Percentiles rank a stretch among this genome's conserved stretches.
phyloP scores from a whole-genome alignment of 1,284 basidiomycete genomes.

The Austroboletus niveus region DNA sequence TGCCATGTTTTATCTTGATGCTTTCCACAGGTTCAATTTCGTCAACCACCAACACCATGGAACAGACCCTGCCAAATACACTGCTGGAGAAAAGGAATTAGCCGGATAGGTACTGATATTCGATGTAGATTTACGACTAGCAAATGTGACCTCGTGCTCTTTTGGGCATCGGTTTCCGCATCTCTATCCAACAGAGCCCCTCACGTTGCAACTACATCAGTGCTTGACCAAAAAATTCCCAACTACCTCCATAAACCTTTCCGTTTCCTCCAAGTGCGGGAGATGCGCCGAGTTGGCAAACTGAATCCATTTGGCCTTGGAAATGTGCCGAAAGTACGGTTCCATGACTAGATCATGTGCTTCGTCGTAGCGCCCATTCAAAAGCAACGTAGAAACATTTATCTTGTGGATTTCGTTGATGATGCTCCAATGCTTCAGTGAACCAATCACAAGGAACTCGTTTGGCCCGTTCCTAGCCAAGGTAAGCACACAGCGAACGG shows the following conservation, averaged over 20 bases:
- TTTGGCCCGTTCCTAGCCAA: slow-evolving; percentile 48
- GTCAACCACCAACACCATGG: slow-evolving; percentile 90
- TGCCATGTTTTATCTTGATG: slow-evolving; percentile 1
- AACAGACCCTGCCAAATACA: slow-evolving; percentile 81
- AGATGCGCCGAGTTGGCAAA: slow-evolving; percentile 48
- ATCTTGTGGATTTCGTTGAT: slow-evolving; percentile 45
- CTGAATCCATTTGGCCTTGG: slow-evolving; percentile 47
- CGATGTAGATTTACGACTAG: slow-evolving; percentile 7
- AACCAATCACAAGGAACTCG: slow-evolving; percentile 48
- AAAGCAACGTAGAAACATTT: slow-evolving; percentile 46
- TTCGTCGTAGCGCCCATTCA: slow-evolving; percentile 52
- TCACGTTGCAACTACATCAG: neutral
- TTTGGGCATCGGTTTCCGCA: neutral
- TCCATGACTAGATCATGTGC: slow-evolving; percentile 44
- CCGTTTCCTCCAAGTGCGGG: slow-evolving; percentile 46
- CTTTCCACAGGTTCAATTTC: slow-evolving; percentile 76
- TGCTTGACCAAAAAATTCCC: slow-evolving; percentile 33
- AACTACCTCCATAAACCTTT: slow-evolving; percentile 41
- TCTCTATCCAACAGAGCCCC: neutral
- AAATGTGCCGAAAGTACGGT: slow-evolving; percentile 46
- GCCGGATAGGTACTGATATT: slow-evolving; percentile 16
- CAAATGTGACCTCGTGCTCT: neutral
- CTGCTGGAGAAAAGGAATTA: slow-evolving; percentile 35
- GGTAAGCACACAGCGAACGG: neutral
- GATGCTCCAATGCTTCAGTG: slow-evolving; percentile 49